Base-by-base conservation (phyloP, 257 asterid species). In the Craterostigma plantagineum region DNA sequence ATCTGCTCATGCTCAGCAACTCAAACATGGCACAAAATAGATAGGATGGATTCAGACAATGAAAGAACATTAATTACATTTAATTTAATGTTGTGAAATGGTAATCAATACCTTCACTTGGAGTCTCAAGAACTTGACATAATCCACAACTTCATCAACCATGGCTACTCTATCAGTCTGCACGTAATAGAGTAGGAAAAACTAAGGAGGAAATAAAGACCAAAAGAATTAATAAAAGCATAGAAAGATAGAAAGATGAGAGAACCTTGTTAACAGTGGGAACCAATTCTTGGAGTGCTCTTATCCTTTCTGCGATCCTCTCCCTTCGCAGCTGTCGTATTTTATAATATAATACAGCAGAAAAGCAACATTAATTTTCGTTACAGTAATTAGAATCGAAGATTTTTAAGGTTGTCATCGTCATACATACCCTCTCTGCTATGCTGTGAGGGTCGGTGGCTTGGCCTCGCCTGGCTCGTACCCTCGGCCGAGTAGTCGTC, bases 391-490 rank as follows among this genome's bases (percentile, higher is more conserved):
- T n/a, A n/a, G n/a, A n/a, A n/a, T n/a, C n/a, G n/a, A n/a, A n/a
- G n/a, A n/a, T n/a, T n/a, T n/a, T n/a, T n/a, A n/a, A n/a, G n/a
- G n/a, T n/a, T n/a, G n/a, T n/a, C n/a, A n/a, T n/a, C n/a, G n/a
- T n/a, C n/a, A n/a, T n/a, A n/a, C n/a, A n/a, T 90, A 90, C 99
- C 87, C 99, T 69, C 68, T 90, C 99, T 35, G 99, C 99, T 58
- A 90, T 90, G 64, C 99, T 90, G 69, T 90, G 99, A 53, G 99
- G 99, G 71, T 90, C 99, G 0, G 99, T 90, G 40, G 99, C 99
- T 66, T 90, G 99, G 58, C 96, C 96, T 69, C 99, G 69, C 63
- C 95, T 79, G 43, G 99, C 99, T 56, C 99, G 76, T 49, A 90
- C 96, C 66, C 99, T 75, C 14, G 96, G 99, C 35, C 96, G 91